Evolutionary conservation across 805 yeast genomes (phyloP), one percentile per base, ranked within the genome.

Genomic region (Zygotorulaspora danielsina): DNA sequence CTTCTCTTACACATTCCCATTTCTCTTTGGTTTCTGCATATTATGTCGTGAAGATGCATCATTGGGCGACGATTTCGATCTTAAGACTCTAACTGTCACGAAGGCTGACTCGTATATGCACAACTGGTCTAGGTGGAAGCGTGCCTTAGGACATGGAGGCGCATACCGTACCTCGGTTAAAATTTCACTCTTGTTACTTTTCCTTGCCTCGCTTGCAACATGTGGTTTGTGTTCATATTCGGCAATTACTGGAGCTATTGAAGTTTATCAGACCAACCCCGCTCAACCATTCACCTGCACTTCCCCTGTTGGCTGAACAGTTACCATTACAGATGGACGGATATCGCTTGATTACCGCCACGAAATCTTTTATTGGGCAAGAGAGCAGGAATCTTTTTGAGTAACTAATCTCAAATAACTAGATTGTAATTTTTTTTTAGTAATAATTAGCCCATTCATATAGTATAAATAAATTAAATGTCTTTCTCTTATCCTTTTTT

Each of bases 1-100:
- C 49, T 70, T 70, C 61, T 63, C 72, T 31, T 70, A 70, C 56
- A 70, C 73, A 10, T 61, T 70, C 59, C 75, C 75, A 19, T 60
- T 62, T 43, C 22, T 49, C 18, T 45, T 45, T 21, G 41, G 41
- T 8, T 38, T 42, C 34, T 42, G 46, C 41, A 27, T 54, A 44
- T 27, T 44, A 53, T 24, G 59, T 30, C 61, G 55, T 41, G 34
- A 56, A 38, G 49, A 44, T 38, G 63, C 63, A 10, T 50, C 53
- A 21, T 54, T 54, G 44, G 64, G 58, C 16, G 61, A 67, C 52
- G 57, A 46, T 43, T 39, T 68, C 57, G 67, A 54, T 29, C 32
- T 21, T 16, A 33, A 27, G 39, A 45, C 41, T 15, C 30, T 45
- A n/a, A 44, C 30, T 32, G 48, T 44, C 26, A 37, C 29, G 27